phyloP scores from a whole-genome alignment of 768 basidiomycete species.

The Lactarius sanguifluus region DNA sequence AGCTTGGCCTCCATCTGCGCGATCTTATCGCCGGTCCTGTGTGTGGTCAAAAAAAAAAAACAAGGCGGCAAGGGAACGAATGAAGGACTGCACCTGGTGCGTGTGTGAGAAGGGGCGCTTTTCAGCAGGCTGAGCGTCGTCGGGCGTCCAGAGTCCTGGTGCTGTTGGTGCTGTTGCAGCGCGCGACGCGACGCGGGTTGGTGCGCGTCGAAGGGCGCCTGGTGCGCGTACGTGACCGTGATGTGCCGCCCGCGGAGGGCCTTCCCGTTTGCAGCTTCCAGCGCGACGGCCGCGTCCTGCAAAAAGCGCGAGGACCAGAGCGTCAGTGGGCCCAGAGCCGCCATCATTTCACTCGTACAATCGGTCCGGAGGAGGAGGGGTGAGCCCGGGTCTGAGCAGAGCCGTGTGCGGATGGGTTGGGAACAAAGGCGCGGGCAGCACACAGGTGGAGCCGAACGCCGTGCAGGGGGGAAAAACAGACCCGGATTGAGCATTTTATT shows the following conservation, averaged over 20 bases:
- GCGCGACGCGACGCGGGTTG: constrained; percentile 3
- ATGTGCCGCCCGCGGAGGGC: constrained; percentile 84
- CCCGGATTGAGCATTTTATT: constrained; percentile 49
- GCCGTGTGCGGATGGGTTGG: not conserved
- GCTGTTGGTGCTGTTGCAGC: not conserved
- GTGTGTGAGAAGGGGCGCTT: constrained; percentile 51
- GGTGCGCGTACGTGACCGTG: constrained; percentile 88
- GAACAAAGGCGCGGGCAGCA: constrained; percentile 6
- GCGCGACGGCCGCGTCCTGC: constrained; percentile 83
- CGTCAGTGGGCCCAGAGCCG: constrained; percentile 7
- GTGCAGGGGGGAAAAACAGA: constrained; percentile 33
- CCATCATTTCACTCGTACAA: constrained; percentile 1
- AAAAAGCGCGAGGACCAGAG: constrained; percentile 29
- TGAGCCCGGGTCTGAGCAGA: constrained; percentile 31
- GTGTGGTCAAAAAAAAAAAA: not conserved
- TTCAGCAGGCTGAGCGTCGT: constrained; percentile 91
- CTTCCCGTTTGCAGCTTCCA: constrained; percentile 71
- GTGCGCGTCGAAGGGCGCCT: constrained; percentile 52
- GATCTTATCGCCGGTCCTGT: constrained; percentile 84
- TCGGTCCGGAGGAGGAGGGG: not conserved
- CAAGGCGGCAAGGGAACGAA: not conserved
- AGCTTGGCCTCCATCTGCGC: constrained; percentile 96
- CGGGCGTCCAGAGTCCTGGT: constrained; percentile 57
- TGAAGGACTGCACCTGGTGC: constrained; percentile 47
- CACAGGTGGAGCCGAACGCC: constrained; percentile 28